These are phyloP conservation scores for Cystobasidium ongulense DNA, from an alignment of 768 basidiomycete genomes.

Conservation along the genomic window DNA sequence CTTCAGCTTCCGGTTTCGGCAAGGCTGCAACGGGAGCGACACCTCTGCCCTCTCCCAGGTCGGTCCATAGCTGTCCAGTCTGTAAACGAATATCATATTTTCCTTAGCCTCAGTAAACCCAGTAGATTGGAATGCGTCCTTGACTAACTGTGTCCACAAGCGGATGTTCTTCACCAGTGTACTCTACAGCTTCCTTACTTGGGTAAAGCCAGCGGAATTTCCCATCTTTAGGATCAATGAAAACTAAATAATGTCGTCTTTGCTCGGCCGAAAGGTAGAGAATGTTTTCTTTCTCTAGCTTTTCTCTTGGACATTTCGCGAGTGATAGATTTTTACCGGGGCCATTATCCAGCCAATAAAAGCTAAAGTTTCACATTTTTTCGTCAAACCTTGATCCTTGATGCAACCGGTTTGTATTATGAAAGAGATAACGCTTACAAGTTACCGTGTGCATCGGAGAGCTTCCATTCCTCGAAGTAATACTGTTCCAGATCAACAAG, in stretches of 20 bases:
- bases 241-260: conserved; percentile 17
- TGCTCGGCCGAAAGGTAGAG: conserved; percentile 25
- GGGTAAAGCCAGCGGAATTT: conserved; percentile 14
- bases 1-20: not conserved
- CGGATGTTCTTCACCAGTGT: conserved; percentile 13
- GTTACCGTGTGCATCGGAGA: conserved; percentile 4
- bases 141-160: conserved; percentile 24
- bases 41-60: conserved; percentile 4
- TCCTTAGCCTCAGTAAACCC: not conserved
- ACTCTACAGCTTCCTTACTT: not conserved
- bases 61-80: conserved; percentile 18
- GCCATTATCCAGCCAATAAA: conserved; percentile 13
- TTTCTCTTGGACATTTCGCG: conserved; percentile 14
- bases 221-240: conserved; percentile 6
- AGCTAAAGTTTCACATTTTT: not conserved
- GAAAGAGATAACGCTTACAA: not conserved
- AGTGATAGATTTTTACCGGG: conserved; percentile 4
- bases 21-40: not conserved
- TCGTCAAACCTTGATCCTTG: no score
- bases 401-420: no score
- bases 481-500: not conserved
- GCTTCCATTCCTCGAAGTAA: conserved; percentile 25
- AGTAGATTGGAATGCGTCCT: no score
- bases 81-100: not conserved
- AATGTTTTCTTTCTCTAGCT: conserved; percentile 11